Conservation (phyloP, 805 yeast species). For the Scheffersomyces coipomensis region DNA sequence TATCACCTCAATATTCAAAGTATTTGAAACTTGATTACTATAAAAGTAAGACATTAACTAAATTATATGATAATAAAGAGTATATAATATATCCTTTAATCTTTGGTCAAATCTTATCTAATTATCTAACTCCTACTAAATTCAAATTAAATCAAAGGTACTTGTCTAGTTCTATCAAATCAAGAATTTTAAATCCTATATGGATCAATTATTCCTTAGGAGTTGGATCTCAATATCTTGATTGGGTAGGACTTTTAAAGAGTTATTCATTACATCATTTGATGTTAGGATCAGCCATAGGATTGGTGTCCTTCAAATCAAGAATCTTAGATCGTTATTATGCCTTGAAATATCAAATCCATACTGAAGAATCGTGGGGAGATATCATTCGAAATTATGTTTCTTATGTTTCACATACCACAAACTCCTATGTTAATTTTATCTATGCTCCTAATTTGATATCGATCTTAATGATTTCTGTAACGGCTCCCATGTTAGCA, state of each 20-base stretch:
- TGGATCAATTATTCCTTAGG: constrained; percentile 39
- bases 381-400: constrained; percentile 15
- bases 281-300: constrained; percentile 16
- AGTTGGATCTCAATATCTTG: constrained; percentile 17
- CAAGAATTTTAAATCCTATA: constrained; percentile 34
- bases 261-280: constrained; percentile 27
- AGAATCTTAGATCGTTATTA: constrained; percentile 21
- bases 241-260: constrained; percentile 26
- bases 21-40: constrained; percentile 24
- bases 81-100: constrained; percentile 31
- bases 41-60: constrained; percentile 12
- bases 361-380: constrained; percentile 7
- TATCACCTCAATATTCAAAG: constrained; percentile 23
- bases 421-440: constrained; percentile 32
- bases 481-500: constrained; percentile 30
- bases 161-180: constrained; percentile 29
- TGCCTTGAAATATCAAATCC: constrained; percentile 14
- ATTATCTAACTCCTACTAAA: constrained; percentile 39
- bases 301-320: constrained; percentile 16
- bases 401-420: constrained; percentile 17
- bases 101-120: constrained; percentile 38
- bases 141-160: constrained; percentile 34
- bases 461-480: constrained; percentile 30
- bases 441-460: constrained; percentile 35
- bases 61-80: constrained; percentile 29